phyloP scores from a whole-genome alignment of 495 filamentous ascomycete genomes.

The Neurospora hispaniola region DNA sequence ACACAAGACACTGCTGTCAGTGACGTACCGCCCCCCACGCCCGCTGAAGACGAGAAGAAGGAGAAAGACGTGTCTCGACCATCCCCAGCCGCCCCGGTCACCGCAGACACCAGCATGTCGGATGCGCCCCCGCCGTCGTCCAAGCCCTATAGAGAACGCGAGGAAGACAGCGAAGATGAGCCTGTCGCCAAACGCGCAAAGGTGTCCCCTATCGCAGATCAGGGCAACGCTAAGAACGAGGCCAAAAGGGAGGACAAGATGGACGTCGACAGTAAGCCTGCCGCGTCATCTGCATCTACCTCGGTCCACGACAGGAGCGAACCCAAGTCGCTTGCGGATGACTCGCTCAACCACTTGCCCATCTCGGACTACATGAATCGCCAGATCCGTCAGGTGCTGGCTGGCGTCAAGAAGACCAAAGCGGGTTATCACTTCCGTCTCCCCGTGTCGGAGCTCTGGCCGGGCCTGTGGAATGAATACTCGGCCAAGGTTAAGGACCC shows the following conservation, averaged over 20 bases:
- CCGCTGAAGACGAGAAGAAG: conserved; percentile 12
- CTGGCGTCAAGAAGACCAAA: conserved; percentile 71
- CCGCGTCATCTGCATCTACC: background rate
- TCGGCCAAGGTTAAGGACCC: conserved; percentile 58
- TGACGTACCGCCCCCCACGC: conserved; percentile 14
- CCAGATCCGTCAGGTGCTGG: conserved; percentile 42
- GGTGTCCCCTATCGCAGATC: conserved; percentile 18
- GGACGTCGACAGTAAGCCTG: conserved; percentile 11
- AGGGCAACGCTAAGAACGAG: conserved; percentile 15
- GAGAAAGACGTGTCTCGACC: conserved; percentile 6
- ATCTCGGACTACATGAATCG: conserved; percentile 39
- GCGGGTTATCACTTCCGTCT: conserved; percentile 59
- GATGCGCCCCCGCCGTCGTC: conserved; percentile 20
- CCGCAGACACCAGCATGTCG: conserved; percentile 27
- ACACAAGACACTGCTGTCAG: conserved; percentile 20
- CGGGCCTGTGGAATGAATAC: conserved; percentile 51
- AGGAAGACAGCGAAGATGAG: conserved; percentile 60
- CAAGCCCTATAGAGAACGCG: conserved; percentile 60
- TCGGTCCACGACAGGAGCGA: background rate
- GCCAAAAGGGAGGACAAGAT: conserved; percentile 5
- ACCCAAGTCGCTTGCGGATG: conserved; percentile 15
- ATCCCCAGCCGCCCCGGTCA: conserved; percentile 9
- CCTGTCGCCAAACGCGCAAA: conserved; percentile 70
- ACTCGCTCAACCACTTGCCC: conserved; percentile 16
- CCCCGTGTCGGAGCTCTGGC: conserved; percentile 53